Evolutionary conservation across 495 filamentous ascomycete genomes (phyloP), one percentile per base, ranked within the genome.

Genomic region (Friedmanniomyces endolithicus): DNA sequence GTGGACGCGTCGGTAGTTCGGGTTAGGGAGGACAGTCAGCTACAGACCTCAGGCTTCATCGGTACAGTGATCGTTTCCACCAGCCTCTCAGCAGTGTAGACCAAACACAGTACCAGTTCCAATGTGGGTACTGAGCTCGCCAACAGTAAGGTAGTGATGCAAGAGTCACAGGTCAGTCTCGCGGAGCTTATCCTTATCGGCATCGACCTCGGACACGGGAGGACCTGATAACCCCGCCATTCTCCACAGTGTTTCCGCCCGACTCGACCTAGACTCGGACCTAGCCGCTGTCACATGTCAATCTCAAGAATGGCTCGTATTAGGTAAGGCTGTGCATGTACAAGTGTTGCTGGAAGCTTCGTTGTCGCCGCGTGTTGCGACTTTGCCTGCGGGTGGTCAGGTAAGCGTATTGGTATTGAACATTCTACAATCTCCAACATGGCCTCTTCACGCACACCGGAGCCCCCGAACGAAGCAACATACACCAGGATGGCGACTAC

Each of bases 401-500:
- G 27, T 31, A 31, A 41, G 37, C 37, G 6, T 6, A 3, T 6
- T 6, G 37, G 12, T 6, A 14, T 41, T 14, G 2, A 4, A 14
- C 12, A 4, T 14, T 14, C 37, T 20, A 50, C 9, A 23, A 50
- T 35, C 33, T 7, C 14, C 3, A 7, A 50, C 22, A 53, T 47
- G 74, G 64, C 74, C 11, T 65, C 71, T 43, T 65, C 68, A 56
- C 63, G 64, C 16, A 55, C 64, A 24, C 59, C 70, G 29, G 51
- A 59, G 20, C 51, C 61, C 27, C 29, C 64, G 19, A 67, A 68
- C 58, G 61, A 68, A 40, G 58, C 68, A 61, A 68, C 68, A 58
- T 81, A 72, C 67, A 83, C 74, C 12, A 71, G 72, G 65, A 82
- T 83, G 70, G 75, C 83, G 61, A 75, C 83, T 62, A 70, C 71